Evolutionary conservation across 345 rosid genomes (phyloP), one percentile per base, ranked within the genome.

Genomic region (Passiflora organensis): DNA sequence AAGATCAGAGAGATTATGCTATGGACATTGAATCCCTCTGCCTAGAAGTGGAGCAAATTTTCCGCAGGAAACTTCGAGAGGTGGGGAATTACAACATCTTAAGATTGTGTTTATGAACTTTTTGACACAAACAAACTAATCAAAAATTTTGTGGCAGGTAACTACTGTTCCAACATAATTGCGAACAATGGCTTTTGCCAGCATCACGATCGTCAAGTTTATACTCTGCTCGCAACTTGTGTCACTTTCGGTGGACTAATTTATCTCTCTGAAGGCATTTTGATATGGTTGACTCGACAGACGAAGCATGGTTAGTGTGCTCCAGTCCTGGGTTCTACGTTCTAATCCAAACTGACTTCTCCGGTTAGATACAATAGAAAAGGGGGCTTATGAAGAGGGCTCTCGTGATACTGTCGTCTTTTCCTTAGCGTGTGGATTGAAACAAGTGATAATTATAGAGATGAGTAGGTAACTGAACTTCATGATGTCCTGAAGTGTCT

Each of bases 1-100:
- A 89, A 67, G 17, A 71, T 75, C 76, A 20, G 48, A 75, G 77
- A 56, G 99, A 86, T 67, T 86, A 77, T 64, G 88, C 78, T 0
- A 59, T 42, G 48, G 97, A 86, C 51, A 70, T 84, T 46, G 89
- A 93, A 69, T 67, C 38, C 67, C 84, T 93, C 39, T 79, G 91
- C 10, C 60, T 55, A 42, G 95, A 93, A 76, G 96, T 85, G 44
- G 88, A 89, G 55, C 66, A 63, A 25, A 62, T 75, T 55, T 84
- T 83, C 67, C 76, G 65, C 48, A 59, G 46, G 50, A 89, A 85
- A 71, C 79, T 81, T 56, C 81, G 75, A 60, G 59, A 58, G 73
- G 83, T 80, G 57, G 60, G 69, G 72, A 56, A 45, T 64, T 8
- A 18, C 21, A 28, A 51, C 63, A 17, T 46, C 19, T 39, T 62